Conservation (phyloP, 768 basidiomycete genomes). For the Leccinum barrowsii region DNA sequence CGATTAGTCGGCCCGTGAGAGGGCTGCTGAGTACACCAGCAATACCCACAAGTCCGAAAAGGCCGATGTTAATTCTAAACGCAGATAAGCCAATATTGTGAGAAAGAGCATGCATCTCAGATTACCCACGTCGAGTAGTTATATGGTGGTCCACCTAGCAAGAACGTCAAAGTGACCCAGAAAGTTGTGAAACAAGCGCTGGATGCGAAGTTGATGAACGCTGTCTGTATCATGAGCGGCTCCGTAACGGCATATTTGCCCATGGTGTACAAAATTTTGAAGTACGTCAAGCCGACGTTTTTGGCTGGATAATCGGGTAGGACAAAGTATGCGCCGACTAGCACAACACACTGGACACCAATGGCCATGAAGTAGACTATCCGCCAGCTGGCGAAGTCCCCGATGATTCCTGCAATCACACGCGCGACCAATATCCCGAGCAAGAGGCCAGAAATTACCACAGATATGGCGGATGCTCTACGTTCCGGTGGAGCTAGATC, state of each 20-base stretch:
- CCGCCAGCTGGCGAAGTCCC: slow-evolving; percentile 66
- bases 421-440: slow-evolving; percentile 74
- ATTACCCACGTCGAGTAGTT: slow-evolving; percentile 61
- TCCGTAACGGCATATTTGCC: slow-evolving; percentile 72
- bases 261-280: slow-evolving; percentile 72
- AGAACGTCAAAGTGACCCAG: slow-evolving; percentile 79
- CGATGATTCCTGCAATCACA: slow-evolving; percentile 72
- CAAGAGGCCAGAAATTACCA: slow-evolving; percentile 65
- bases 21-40: slow-evolving; percentile 70
- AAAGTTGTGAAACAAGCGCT: slow-evolving; percentile 59
- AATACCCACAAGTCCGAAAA: slow-evolving; percentile 73
- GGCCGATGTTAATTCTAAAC: slow-evolving; percentile 54
- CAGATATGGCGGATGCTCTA: slow-evolving; percentile 72
- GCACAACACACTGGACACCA: slow-evolving; percentile 60
- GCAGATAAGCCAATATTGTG: background rate
- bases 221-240: slow-evolving; percentile 69
- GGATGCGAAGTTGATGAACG: slow-evolving; percentile 55
- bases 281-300: slow-evolving; percentile 61
- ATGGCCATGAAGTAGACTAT: slow-evolving; percentile 78
- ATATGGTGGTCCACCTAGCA: slow-evolving; percentile 75
- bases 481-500: slow-evolving; percentile 76
- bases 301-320: slow-evolving; percentile 87
- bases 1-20: slow-evolving; percentile 63
- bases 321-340: slow-evolving; percentile 55
- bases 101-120: background rate